phyloP scores from a whole-genome alignment of 2,329 filamentous ascomycete species.

The Talaromyces sp. region DNA sequence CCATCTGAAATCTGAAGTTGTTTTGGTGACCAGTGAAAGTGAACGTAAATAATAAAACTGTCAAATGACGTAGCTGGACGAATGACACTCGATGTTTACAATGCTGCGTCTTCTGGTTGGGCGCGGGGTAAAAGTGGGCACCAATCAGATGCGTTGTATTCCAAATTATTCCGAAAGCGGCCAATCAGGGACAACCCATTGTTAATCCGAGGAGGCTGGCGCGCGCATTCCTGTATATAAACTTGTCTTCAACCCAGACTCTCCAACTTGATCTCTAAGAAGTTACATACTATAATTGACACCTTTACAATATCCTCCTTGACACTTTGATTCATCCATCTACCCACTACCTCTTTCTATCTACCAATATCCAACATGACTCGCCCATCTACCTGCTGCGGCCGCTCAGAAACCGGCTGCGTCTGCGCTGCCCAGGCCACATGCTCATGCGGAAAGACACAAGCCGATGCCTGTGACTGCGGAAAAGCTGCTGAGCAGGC shows the following conservation, averaged over 20 bases:
- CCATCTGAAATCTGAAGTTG: neutral
- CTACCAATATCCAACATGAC: constrained; percentile 2
- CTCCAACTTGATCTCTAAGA: neutral
- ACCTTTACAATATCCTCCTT: neutral
- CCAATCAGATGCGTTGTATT: neutral
- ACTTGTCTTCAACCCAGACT: neutral
- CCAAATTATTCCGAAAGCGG: neutral
- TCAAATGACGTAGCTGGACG: neutral
- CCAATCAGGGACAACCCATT: constrained; percentile 24
- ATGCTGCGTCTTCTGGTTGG: neutral
- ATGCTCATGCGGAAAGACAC: constrained; percentile 87
- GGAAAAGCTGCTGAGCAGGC: constrained; percentile 69
- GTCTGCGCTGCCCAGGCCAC: constrained; percentile 55
- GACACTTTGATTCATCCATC: neutral
- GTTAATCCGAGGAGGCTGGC: constrained; percentile 17
- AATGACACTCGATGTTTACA: neutral
- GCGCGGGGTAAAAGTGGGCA: neutral
- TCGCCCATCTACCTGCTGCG: constrained; percentile 51
- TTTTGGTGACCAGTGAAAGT: neutral
- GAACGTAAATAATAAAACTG: neutral
- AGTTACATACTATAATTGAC: neutral
- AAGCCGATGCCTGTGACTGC: constrained; percentile 82
- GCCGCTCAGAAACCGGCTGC: constrained; percentile 50
- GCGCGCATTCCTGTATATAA: constrained; percentile 17
- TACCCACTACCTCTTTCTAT: neutral